These are phyloP conservation scores for Eucalyptus marginata DNA, from an alignment of 345 rosid genomes.

Conservation along the genomic window DNA sequence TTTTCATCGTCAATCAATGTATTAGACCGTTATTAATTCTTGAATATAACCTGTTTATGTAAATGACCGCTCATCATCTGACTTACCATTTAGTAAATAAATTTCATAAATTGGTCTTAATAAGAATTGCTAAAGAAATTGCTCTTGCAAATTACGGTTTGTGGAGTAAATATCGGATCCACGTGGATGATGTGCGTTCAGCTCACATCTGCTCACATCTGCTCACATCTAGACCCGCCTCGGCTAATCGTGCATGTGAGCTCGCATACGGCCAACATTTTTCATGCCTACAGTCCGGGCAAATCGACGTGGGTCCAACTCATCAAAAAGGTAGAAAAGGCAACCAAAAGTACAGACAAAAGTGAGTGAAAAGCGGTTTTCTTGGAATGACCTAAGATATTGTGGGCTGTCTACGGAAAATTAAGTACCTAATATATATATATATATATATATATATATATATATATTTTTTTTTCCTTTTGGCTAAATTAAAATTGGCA, in stretches of 20 bases:
- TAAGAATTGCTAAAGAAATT: background rate
- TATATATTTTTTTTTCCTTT: background rate
- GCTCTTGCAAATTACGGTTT: background rate
- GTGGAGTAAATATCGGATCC: background rate
- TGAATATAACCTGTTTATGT: background rate
- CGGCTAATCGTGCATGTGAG: background rate
- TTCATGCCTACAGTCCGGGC: background rate
- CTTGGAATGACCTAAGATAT: background rate
- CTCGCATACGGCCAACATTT: background rate
- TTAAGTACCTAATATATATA: background rate
- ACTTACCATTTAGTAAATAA: background rate
- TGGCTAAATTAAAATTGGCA: background rate
- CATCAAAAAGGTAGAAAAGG: background rate
- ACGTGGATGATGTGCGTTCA: background rate
- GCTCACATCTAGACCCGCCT: background rate
- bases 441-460: too few species aligned
- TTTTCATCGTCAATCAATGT: too few species aligned
- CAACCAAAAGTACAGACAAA: background rate
- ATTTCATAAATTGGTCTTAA: background rate
- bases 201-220: background rate
- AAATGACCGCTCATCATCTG: background rate
- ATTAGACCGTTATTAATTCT: background rate
- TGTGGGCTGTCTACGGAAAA: background rate
- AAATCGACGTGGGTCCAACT: background rate
- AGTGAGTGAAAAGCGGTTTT: background rate